A percentile compares a stretch with the other conserved stretches of the same genome.
Conservation (phyloP, 73 alveolate genomes). For the Paramecium biaurelia region DNA sequence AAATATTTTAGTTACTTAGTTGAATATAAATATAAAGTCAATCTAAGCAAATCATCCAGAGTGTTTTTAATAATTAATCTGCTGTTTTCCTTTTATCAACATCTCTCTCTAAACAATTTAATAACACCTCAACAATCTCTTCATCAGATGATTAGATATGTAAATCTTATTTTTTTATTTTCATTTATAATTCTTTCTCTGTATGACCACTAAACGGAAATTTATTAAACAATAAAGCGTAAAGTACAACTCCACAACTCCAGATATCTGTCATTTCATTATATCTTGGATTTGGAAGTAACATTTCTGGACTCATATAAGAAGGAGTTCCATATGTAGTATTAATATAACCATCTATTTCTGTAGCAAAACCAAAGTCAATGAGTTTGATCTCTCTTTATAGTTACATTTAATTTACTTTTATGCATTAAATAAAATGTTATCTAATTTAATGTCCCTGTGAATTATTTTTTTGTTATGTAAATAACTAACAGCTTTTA, state of each 20-base stretch:
- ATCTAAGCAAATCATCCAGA: slow-evolving; percentile 8
- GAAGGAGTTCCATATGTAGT: slow-evolving; percentile 49
- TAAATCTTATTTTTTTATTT: slow-evolving; percentile 14
- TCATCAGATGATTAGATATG: not conserved
- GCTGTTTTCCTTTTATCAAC: not conserved
- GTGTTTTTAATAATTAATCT: not conserved
- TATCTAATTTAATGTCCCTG: slow-evolving; percentile 23
- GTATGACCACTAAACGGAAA: slow-evolving; percentile 39
- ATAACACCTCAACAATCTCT: not conserved
- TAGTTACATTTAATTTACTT: not conserved
- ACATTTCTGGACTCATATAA: slow-evolving; percentile 42
- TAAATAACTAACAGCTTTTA: not conserved
- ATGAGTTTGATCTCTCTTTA: slow-evolving; percentile 32
- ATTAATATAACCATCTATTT: not conserved
- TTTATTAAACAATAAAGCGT: not conserved
- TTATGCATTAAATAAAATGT: not conserved
- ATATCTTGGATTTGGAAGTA: not conserved
- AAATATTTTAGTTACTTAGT: not conserved
- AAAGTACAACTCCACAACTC: slow-evolving; percentile 48
- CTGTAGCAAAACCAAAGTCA: slow-evolving; percentile 53
- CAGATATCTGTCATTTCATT: slow-evolving; percentile 44
- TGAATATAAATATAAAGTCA: not conserved
- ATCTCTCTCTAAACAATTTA: slow-evolving; percentile 16
- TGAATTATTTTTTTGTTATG: slow-evolving; percentile 16
- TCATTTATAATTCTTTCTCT: slow-evolving; percentile 34